Base-by-base conservation (phyloP, 2,329 filamentous ascomycete genomes). In the Fusarium bulbicola region DNA sequence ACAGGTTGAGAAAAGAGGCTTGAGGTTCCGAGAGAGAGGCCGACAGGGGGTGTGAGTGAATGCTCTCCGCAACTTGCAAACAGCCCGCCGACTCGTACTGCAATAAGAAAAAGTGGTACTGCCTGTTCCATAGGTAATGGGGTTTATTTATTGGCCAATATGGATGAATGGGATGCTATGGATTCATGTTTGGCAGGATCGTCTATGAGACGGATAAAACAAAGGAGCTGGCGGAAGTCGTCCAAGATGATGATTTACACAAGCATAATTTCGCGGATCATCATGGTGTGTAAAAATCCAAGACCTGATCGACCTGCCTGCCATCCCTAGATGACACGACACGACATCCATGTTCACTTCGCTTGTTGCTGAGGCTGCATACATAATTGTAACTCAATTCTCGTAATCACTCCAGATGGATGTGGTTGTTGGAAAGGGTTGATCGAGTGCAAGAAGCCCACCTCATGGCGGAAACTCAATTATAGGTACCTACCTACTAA, bases 231-330 rank as follows among this genome's bases (percentile, higher is more conserved):
- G 40, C 30, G 40, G 54, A 26, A 26, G 40, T 49, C 32, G 59
- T 36, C n/a, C 37, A 49, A 72, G 63, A 72, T 74, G 68, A 58
- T 43, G 63, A 72, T 69, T 63, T 69, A 42, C 63, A 59, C 63
- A 40, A 60, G 52, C 56, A 68, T 47, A 64, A 68, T 72, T 57
- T 74, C 58, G 47, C 45, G 30, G 59, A 59, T 34, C 42, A 61
- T 58, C 63, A 68, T 62, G 36, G 32, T 50, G 54, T 42, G 60
- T 57, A 53, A 54, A 66, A 68, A 62, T 60, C 47, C 57, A 70
- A 74, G 72, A 63, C 65, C 54, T 72, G 74, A 70, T 68, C 50
- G 56, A 34, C 32, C 32, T 34, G 36, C 47, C 40, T 63, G 50
- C 39, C 65, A 74, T 74, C 62, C 50, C 47, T 40, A 59, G 46